phyloP scores from a whole-genome alignment of 2,329 filamentous ascomycete species.

The Magnaporthiopsis rhizophila region DNA sequence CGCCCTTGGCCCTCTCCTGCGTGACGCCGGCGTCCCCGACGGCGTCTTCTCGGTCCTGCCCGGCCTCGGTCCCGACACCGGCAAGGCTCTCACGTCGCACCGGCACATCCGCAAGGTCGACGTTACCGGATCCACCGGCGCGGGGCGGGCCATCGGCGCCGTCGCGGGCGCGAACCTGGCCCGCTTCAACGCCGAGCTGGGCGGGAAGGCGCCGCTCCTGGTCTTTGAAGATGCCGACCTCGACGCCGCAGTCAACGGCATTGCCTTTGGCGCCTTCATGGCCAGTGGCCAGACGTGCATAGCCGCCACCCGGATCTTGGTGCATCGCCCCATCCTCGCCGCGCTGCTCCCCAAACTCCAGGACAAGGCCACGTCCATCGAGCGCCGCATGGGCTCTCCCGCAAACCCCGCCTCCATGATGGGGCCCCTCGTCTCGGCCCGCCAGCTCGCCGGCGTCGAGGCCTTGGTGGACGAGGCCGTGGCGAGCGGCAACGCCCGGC shows the following conservation, averaged over 20 bases:
- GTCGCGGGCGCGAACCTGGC: slow-evolving; percentile 59
- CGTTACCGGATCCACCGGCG: slow-evolving; percentile 67
- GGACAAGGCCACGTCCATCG: slow-evolving; percentile 50
- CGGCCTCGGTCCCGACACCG: slow-evolving; percentile 44
- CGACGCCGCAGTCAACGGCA: slow-evolving; percentile 59
- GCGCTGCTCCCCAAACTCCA: slow-evolving; percentile 57
- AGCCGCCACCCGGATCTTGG: slow-evolving; percentile 67
- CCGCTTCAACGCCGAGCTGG: slow-evolving; percentile 63
- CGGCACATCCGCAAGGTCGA: slow-evolving; percentile 56
- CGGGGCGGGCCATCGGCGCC: slow-evolving; percentile 59
- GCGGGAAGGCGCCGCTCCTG: slow-evolving; percentile 62
- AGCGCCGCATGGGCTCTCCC: slow-evolving; percentile 47
- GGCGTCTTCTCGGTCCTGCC: slow-evolving; percentile 59
- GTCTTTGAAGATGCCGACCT: slow-evolving; percentile 59
- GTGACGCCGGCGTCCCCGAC: slow-evolving; percentile 60
- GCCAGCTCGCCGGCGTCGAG: slow-evolving; percentile 59
- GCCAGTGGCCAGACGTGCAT: slow-evolving; percentile 53
- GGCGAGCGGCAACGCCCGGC: slow-evolving; percentile 30
- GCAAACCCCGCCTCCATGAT: slow-evolving; percentile 51
- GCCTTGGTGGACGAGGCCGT: slow-evolving; percentile 58
- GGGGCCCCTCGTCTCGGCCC: slow-evolving; percentile 54
- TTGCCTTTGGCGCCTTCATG: slow-evolving; percentile 51
- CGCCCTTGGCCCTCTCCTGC: slow-evolving; percentile 49
- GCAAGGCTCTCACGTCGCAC: slow-evolving; percentile 45
- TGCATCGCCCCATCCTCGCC: slow-evolving; percentile 59